Percentiles rank a stretch among this genome's conserved stretches.
Evolutionary conservation across 345 rosid species (phyloP).

Genomic region (Pugionium cornutum): DNA sequence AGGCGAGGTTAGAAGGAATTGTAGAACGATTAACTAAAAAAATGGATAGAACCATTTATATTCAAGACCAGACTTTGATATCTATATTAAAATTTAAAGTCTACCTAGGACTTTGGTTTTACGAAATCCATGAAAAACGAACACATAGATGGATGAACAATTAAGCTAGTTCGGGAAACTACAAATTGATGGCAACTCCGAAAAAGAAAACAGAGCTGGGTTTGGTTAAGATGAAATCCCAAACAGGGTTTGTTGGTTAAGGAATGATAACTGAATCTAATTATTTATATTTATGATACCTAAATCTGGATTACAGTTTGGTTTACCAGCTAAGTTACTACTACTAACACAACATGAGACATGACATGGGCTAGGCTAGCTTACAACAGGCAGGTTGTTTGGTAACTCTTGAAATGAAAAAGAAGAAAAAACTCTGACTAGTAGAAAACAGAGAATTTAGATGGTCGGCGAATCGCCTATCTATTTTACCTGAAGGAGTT

Average conservation of each 20-base stretch:
- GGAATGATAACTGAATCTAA: constrained; percentile 1
- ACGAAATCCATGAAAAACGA: background rate
- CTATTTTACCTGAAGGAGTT: constrained; percentile 23
- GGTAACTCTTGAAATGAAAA: constrained; percentile 7
- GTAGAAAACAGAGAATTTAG: constrained; percentile 10
- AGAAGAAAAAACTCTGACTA: constrained; percentile 9
- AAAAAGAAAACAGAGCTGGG: background rate
- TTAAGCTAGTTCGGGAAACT: background rate
- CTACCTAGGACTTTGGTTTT: constrained; percentile 15
- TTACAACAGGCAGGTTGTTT: constrained; percentile 35
- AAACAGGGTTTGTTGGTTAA: constrained; percentile 8
- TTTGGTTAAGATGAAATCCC: background rate
- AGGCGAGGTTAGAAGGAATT: constrained; percentile 54
- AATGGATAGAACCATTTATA: background rate
- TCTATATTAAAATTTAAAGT: constrained; percentile 27
- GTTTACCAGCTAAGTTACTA: constrained; percentile 23
- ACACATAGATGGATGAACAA: constrained; percentile 14
- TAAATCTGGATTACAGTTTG: constrained; percentile 10
- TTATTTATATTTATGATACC: background rate
- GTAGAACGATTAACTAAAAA: constrained; percentile 48
- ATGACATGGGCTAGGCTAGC: constrained; percentile 18
- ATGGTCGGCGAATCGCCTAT: constrained; percentile 24
- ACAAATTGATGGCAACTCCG: background rate
- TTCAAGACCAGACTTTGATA: constrained; percentile 8
- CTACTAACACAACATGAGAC: constrained; percentile 32